Conservation (phyloP, 2,329 filamentous ascomycete genomes). For the Diplodia scrobiculata region DNA sequence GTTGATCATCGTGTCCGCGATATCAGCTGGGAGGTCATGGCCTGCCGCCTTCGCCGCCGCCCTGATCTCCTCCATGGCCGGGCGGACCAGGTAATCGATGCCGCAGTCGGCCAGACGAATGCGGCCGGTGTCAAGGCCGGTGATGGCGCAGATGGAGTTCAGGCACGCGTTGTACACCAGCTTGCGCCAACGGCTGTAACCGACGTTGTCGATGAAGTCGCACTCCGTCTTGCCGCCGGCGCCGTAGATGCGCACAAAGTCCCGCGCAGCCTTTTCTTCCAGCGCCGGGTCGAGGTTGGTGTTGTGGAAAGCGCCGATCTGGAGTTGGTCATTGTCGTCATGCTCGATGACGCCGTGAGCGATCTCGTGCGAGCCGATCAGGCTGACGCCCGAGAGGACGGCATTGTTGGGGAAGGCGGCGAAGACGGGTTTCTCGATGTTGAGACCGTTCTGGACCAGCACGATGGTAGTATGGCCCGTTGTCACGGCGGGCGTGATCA, state of each 20-base stretch:
- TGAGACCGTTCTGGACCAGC: constrained; percentile 65
- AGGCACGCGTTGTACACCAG: constrained; percentile 56
- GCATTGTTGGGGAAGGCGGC: constrained; percentile 55
- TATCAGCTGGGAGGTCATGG: constrained; percentile 47
- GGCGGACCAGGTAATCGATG: constrained; percentile 54
- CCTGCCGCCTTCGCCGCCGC: constrained; percentile 50
- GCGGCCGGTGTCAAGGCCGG: constrained; percentile 55
- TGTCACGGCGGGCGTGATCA: constrained; percentile 57
- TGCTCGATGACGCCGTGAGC: constrained; percentile 55
- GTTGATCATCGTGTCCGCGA: constrained; percentile 52
- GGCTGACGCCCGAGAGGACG: constrained; percentile 57
- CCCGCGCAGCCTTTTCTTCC: constrained; percentile 41
- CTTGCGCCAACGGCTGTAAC: constrained; percentile 54
- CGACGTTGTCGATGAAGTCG: constrained; percentile 48
- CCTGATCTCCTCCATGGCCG: constrained; percentile 58
- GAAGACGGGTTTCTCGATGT: constrained; percentile 61
- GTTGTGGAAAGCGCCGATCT: constrained; percentile 55
- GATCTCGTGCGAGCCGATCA: constrained; percentile 57
- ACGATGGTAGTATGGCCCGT: constrained; percentile 57
- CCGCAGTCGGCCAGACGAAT: constrained; percentile 52
- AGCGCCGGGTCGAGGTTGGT: constrained; percentile 38
- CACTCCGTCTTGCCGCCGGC: constrained; percentile 51
- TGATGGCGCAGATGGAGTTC: constrained; percentile 58
- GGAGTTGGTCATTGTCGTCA: constrained; percentile 54
- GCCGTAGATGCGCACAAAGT: constrained; percentile 55